Evolutionary conservation across 148 eudicot genomes (phyloP), one percentile per base, ranked within the genome.

Genomic region (Arbutus unedo): DNA sequence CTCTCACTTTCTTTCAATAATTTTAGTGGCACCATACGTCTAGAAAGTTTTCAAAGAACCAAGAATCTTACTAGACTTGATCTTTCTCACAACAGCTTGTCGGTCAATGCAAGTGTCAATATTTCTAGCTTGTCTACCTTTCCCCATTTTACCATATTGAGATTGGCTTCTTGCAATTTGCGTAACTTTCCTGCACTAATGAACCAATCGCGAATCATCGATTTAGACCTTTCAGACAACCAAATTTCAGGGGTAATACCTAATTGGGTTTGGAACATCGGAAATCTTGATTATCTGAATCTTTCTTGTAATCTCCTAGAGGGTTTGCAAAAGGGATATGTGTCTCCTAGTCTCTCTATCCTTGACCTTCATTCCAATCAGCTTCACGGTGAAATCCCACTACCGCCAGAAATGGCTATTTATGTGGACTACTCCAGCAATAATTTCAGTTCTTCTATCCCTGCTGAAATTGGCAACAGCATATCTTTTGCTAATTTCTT

Each of bases 291-390:
- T 6, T 60, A 59, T 79, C 72, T 88, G 73, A 87, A 91, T 62
- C 68, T 62, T 62, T 21, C 5, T 23, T 21, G 38, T 62, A 62
- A 62, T 62, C 31, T 19, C 31, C 38, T 62, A 21, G 68, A n/a
- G 41, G 41, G 70, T 9, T 64, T 21, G 0, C 14, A 8, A 64
- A 11, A 0, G 4, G 15, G 0, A 23, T 64, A 2, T 38, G n/a
- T 82, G n/a, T 23, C 83, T 41, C 2, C 56, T 76, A 0, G 0
- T 43, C 70, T 87, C 8, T 0, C 0, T 10, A 54, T 84, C 16
- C 76, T 93, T 47, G 94, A 89, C 62, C 72, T 93, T 18, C 88
- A 83, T 60, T 85, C 84, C 38, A 93, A 93, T 86, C 67, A 43
- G 2, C 84, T 93, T 49, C 56, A 18, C 18, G 91, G 96, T 4